A percentile compares a stretch with the other conserved stretches of the same genome.
Conservation (phyloP, 106 monocot species). For the Vanilla planifolia region DNA sequence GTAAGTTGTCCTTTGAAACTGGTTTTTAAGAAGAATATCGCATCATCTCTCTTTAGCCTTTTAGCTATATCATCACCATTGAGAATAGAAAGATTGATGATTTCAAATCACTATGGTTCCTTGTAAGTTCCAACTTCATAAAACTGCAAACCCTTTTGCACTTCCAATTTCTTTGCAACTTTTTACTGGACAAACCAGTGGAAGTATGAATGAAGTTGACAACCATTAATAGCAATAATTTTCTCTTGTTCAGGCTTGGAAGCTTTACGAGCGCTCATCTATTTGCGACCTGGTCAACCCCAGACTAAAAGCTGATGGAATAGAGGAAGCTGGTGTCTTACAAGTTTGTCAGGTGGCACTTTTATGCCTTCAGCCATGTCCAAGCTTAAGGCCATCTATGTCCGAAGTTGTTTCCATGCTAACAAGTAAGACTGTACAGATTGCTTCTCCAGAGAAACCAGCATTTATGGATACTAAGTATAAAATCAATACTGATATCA, state of each 20-base stretch:
- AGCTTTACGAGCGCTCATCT: slow-evolving; percentile 34
- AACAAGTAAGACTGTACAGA: slow-evolving; percentile 16
- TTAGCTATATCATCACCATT: no score
- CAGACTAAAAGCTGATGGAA: slow-evolving; percentile 21
- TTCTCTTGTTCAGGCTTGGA: slow-evolving; percentile 48
- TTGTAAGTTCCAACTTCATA: no score
- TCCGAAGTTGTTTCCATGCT: slow-evolving; percentile 42
- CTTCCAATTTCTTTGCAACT: no score
- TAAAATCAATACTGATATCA: background rate
- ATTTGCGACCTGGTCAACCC: slow-evolving; percentile 27
- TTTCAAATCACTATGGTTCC: no score
- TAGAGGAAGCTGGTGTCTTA: slow-evolving; percentile 20
- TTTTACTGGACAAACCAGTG: no score
- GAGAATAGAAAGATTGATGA: no score
- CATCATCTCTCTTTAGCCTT: no score
- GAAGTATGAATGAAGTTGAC: no score
- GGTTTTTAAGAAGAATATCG: no score
- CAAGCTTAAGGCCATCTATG: slow-evolving; percentile 41
- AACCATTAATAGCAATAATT: no score
- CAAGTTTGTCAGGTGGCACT: slow-evolving; percentile 31
- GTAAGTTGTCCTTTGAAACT: no score
- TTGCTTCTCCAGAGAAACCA: slow-evolving; percentile 30
- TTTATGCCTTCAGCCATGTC: slow-evolving; percentile 34
- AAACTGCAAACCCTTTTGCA: no score
- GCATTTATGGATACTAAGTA: slow-evolving; percentile 21